Evolutionary conservation across 192 early-diverging fungal species (phyloP).

Genomic region (Phycomyces blakesleeanus): DNA sequence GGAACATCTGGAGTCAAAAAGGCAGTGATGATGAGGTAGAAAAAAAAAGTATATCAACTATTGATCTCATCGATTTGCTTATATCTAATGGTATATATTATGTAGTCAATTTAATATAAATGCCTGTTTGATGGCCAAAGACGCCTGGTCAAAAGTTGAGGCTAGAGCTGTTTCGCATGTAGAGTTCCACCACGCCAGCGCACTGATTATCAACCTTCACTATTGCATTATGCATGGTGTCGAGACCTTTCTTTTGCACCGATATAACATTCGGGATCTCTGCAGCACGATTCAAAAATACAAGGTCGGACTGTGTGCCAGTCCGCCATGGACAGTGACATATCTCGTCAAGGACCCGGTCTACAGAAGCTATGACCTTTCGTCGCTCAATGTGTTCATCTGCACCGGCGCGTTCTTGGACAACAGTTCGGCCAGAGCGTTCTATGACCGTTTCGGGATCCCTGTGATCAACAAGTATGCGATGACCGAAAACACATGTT

Average conservation of each 20-base stretch:
- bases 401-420: constrained; percentile 1
- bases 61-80: no score
- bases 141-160: neutral
- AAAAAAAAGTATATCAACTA: neutral
- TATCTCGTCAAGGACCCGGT: constrained; percentile 41
- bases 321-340: constrained; percentile 63
- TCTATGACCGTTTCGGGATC: neutral
- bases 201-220: neutral
- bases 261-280: constrained; percentile 54
- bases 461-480: constrained; percentile 6
- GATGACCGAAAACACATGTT: neutral
- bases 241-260: constrained; percentile 33
- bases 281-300: constrained; percentile 48
- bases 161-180: neutral
- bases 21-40: constrained; percentile 25
- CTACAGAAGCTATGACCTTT: constrained; percentile 32
- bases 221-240: neutral
- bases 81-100: no score
- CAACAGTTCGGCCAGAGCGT: neutral
- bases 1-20: constrained; percentile 31
- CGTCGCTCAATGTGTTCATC: constrained; percentile 12
- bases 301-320: constrained; percentile 52
- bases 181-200: neutral
- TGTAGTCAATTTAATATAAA: neutral
- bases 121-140: neutral